Evolutionary conservation across 306 rosid genomes (phyloP), one percentile per base, ranked within the genome.

Genomic region (Calophaca sinica): DNA sequence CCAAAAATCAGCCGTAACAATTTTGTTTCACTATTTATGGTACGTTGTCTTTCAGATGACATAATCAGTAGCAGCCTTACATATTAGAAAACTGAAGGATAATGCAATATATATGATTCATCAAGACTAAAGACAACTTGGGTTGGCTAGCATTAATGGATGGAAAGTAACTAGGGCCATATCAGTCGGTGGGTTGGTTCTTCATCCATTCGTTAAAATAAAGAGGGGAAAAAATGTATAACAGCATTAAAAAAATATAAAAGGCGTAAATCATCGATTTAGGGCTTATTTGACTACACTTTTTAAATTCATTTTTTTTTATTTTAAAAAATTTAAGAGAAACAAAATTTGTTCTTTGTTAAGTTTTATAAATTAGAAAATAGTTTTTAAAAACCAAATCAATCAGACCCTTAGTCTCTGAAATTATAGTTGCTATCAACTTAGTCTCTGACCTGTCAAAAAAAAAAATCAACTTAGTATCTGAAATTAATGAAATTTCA

Each of bases 131-230:
- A 20, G 26, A 20, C 26, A 79, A 41, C 54, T 79, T 73, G 88
- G 70, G 84, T 76, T 84, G 81, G 84, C 53, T 70, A 79, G 72
- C 85, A 80, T 69, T 69, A 31, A 70, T 70, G 64, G 77, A 84
- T 73, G 86, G 70, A 38, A 69, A 54, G 74, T 74, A 69, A 20
- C 1, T 20, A 46, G 78, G 85, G 72, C 74, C 86, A 54, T 32
- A 12, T 78, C 32, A 80, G 86, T 87, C 85, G 89, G 91, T 87
- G 88, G 89, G 88, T 85, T 81, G 86, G 89, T 75, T 85, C 73
- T 75, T 72, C 68, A 28, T 84, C 85, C 86, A 79, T 81, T 74
- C 72, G 73, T 70, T 39, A 11, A 11, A 70, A 71, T 64, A 41
- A 60, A 50, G 32, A 42, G 26, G 26, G 1, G 1, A 52, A 62